Evolutionary conservation across 2,329 filamentous ascomycete genomes (phyloP).

Genomic region (Dactylellina parvicollis): DNA sequence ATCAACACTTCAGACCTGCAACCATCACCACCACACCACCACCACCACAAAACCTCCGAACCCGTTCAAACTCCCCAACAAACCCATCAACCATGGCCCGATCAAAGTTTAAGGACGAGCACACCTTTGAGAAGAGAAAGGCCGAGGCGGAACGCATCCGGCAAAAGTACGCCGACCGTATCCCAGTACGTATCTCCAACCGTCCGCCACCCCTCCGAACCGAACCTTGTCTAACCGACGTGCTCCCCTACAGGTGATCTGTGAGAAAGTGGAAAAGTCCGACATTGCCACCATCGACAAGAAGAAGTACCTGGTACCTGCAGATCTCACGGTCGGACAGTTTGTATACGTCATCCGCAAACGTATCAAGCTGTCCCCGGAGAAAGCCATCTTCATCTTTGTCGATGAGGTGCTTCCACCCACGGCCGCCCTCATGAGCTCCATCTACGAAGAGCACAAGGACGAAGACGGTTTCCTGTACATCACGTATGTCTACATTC

Average conservation of each 20-base stretch:
- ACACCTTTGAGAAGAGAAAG: conserved; percentile 99
- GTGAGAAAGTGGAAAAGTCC: conserved; percentile 99
- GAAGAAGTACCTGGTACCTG: conserved; percentile 99
- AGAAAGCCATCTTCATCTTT: conserved; percentile 99
- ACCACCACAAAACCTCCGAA: conserved; percentile 53
- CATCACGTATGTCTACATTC: conserved; percentile 76
- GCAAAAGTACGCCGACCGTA: conserved; percentile 98
- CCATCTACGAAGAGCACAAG: conserved; percentile 99
- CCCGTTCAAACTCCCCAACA: conserved; percentile 55
- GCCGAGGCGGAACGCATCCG: conserved; percentile 99
- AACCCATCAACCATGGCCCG: conserved; percentile 74
- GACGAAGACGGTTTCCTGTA: conserved; percentile 82
- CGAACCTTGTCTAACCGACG: conserved; percentile 55
- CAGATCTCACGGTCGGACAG: conserved; percentile 97
- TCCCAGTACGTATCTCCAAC: conserved; percentile 77
- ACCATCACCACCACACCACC: conserved; percentile 32
- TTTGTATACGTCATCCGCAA: conserved; percentile 99
- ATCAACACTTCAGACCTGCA: conserved; percentile 38
- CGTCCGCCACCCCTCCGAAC: conserved; percentile 58
- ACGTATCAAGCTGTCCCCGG: conserved; percentile 98
- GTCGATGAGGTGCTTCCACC: conserved; percentile 97
- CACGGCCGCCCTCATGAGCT: conserved; percentile 97
- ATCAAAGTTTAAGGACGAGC: conserved; percentile 99
- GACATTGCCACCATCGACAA: conserved; percentile 99
- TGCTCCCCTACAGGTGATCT: conserved; percentile 78